Evolutionary conservation across 352 stramenopile genomes (phyloP).

Genomic region (Phytopythium mirpurense): DNA sequence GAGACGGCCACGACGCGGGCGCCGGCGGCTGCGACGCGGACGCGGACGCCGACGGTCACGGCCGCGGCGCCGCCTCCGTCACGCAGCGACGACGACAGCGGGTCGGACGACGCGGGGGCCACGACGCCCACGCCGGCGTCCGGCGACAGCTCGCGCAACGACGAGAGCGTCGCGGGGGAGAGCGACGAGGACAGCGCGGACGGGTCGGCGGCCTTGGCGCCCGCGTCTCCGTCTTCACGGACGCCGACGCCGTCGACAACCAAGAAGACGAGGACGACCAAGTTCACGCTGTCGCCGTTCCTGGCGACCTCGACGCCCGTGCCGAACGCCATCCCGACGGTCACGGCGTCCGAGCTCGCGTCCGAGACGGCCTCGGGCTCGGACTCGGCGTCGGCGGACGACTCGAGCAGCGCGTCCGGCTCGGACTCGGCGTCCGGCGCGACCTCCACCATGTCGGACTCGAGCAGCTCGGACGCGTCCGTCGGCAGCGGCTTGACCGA

Average conservation of each 20-base stretch:
- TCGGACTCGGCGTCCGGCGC: conserved; percentile 6
- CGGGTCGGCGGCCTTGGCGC: conserved; percentile 6
- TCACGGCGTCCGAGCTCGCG: conserved; percentile 5
- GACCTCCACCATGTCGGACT: conserved; percentile 3
- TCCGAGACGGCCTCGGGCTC: conserved; percentile 3
- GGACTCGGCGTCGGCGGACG: conserved; percentile 8
- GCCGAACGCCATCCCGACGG: conserved; percentile 21
- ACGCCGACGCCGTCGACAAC: conserved; percentile 7
- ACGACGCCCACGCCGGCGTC: background rate
- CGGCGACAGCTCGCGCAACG: background rate
- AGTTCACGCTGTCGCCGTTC: conserved; percentile 29
- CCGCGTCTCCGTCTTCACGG: background rate
- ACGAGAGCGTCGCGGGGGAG: conserved; percentile 1
- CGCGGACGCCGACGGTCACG: conserved; percentile 2
- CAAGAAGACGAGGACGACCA: conserved; percentile 17
- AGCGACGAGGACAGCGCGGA: conserved; percentile 9
- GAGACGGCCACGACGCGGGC: background rate
- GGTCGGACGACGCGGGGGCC: background rate
- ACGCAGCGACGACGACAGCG: background rate
- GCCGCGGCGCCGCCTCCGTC: background rate
- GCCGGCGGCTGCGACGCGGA: background rate
- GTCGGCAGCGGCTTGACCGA: conserved; percentile 4
- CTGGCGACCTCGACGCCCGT: conserved; percentile 24
- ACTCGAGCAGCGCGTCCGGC: background rate
- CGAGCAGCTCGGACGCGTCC: conserved; percentile 6